Percentiles rank a stretch among this genome's conserved stretches.
Evolutionary conservation across 306 rosid species (phyloP).

Genomic region (Acacia melanoxylon): DNA sequence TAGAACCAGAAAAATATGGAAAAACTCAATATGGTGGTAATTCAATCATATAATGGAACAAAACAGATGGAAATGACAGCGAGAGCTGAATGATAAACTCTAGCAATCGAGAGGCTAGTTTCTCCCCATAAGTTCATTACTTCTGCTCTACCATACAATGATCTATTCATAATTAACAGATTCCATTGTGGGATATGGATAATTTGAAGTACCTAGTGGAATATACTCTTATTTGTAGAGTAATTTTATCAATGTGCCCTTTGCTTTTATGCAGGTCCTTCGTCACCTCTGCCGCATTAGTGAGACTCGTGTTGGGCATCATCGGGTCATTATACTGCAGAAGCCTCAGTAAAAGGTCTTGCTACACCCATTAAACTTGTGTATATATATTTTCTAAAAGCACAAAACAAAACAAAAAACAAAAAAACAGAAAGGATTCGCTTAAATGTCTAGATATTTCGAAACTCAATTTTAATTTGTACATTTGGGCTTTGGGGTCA

Average conservation of each 20-base stretch:
- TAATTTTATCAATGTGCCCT: neutral
- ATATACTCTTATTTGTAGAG: neutral
- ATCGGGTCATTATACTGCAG: slow-evolving; percentile 69
- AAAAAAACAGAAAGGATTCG: neutral
- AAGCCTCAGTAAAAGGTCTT: slow-evolving; percentile 52
- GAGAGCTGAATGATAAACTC: no score
- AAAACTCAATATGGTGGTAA: neutral
- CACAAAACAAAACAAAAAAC: no score
- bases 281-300: slow-evolving; percentile 91
- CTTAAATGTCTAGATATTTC: neutral
- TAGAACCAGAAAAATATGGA: neutral
- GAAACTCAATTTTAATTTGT: neutral
- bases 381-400: neutral
- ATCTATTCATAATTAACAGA: neutral
- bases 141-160: neutral
- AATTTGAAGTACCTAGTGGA: neutral
- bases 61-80: neutral
- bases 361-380: neutral
- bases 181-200: neutral
- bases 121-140: neutral
- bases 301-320: slow-evolving; percentile 81
- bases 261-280: slow-evolving; percentile 66
- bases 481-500: no score
- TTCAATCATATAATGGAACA: neutral
- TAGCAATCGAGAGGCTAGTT: neutral